Evolutionary conservation across 148 eudicot species (phyloP).

Genomic region (Dysphania ambrosioides): DNA sequence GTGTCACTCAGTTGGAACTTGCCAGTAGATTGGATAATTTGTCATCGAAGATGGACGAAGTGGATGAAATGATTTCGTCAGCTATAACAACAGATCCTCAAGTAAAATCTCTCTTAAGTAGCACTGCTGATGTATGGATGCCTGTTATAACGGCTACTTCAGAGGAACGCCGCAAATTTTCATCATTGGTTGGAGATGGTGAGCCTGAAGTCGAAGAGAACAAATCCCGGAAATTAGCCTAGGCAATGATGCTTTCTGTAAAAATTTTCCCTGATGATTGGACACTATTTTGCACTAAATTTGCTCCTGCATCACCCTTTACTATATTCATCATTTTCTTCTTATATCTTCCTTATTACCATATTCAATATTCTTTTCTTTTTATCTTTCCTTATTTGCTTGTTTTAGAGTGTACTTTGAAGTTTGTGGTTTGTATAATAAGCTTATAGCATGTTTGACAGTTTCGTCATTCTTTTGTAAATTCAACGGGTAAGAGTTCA

Average conservation of each 20-base stretch:
- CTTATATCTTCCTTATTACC: background rate
- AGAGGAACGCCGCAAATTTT: conserved; percentile 70
- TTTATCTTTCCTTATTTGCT: too few species aligned
- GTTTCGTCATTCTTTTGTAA: background rate
- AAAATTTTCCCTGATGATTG: background rate
- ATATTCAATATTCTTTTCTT: background rate
- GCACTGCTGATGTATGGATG: conserved; percentile 96
- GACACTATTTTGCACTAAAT: background rate
- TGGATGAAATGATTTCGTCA: conserved; percentile 81
- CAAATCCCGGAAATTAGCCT: conserved; percentile 22
- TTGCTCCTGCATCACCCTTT: background rate
- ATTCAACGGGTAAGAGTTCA: background rate
- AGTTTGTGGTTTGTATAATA: background rate
- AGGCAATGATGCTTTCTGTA: background rate
- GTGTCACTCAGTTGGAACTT: conserved; percentile 47
- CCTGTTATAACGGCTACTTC: conserved; percentile 89
- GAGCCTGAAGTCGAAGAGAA: conserved; percentile 27
- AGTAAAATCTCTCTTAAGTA: conserved; percentile 64
- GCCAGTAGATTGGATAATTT: conserved; percentile 75
- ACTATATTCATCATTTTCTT: background rate
- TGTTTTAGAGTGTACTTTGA: background rate
- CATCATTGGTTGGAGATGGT: conserved; percentile 35
- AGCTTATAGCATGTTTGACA: background rate
- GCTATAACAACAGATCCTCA: conserved; percentile 46
- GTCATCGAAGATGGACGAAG: conserved; percentile 73